Base-by-base conservation (phyloP, 129 eudicot genomes). In the Solidago caesia region DNA sequence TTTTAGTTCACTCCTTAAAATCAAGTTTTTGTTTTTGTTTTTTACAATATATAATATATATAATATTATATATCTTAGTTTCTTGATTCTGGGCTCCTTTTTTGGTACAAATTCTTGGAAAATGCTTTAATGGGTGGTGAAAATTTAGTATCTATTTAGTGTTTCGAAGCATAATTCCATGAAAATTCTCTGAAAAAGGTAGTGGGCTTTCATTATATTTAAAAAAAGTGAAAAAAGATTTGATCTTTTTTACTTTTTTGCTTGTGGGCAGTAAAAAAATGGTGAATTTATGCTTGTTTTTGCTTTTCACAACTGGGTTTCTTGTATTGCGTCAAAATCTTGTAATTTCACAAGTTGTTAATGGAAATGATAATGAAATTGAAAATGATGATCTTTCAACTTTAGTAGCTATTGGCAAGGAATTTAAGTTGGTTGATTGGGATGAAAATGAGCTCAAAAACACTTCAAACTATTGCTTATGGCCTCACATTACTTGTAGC, bases 401-500 rank as follows among this genome's bases (percentile, higher is more conserved):
- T 67, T 56, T 95, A 77, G 14, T 85, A 71, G 94, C 91, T 57
- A 84, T 95, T 67, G 80, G 85, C 25, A 75, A 81, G 77, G 99
- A 91, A 83, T 82, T 95, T 66, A 80, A 85, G 2, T 52, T 95
- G 41, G 71, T 84, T 44, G 83, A 64, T 2, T 95, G 97, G 99
- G 91, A 73, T 14, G 68, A 79, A 29, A 79, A 66, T 44, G 70
- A 70, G 52, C 56, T 73, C 63, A 66, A 73, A 7, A 91, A 87
- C 66, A 82, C 33, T 84, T 91, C 99, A 77, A 82, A 82, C 83
- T 79, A 85, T 71, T 95, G 99, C 39, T 70, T 76, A n/a, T 91
- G 97, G 99, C 88, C 82, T 63, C 96, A 95, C 49, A 78, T 95
- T 74, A 81, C 76, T 16, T 95, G 99, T 80, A 82, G 78, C 68